phyloP scores from a whole-genome alignment of 2,329 filamentous ascomycete species.

The Apiospora kogelbergensis region DNA sequence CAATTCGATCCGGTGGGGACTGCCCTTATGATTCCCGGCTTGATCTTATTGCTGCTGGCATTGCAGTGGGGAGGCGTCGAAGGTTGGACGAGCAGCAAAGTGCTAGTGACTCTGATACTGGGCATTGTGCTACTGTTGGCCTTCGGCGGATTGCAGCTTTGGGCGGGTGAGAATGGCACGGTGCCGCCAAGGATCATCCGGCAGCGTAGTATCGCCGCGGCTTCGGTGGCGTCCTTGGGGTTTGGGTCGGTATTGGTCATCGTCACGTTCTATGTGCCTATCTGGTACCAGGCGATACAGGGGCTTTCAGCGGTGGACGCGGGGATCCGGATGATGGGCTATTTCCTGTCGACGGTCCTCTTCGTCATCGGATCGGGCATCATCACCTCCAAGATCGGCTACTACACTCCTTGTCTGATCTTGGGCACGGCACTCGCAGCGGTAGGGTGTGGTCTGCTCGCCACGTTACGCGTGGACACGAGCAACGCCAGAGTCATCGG shows the following conservation, averaged over 20 bases:
- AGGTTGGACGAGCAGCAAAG: background rate
- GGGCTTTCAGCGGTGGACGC: conserved; percentile 39
- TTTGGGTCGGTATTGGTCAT: background rate
- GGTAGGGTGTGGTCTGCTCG: conserved; percentile 42
- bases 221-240: background rate
- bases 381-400: conserved; percentile 38
- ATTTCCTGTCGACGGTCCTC: conserved; percentile 40
- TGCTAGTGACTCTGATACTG: background rate
- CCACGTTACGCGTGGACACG: conserved; percentile 38
- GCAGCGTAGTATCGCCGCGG: background rate
- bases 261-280: conserved; percentile 42
- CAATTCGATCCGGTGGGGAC: background rate
- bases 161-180: background rate
- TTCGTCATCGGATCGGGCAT: conserved; percentile 40
- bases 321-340: conserved; percentile 42
- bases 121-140: background rate
- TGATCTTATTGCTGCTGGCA: background rate
- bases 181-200: background rate
- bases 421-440: conserved; percentile 41
- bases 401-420: conserved; percentile 46
- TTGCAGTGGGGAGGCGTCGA: conserved; percentile 2
- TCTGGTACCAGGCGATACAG: conserved; percentile 52
- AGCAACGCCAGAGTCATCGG: conserved; percentile 33
- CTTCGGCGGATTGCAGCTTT: background rate
- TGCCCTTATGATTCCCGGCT: background rate